A percentile compares a stretch with the other conserved stretches of the same genome.
Conservation (phyloP, 2,329 filamentous ascomycete genomes). For the Penicillium sp. region DNA sequence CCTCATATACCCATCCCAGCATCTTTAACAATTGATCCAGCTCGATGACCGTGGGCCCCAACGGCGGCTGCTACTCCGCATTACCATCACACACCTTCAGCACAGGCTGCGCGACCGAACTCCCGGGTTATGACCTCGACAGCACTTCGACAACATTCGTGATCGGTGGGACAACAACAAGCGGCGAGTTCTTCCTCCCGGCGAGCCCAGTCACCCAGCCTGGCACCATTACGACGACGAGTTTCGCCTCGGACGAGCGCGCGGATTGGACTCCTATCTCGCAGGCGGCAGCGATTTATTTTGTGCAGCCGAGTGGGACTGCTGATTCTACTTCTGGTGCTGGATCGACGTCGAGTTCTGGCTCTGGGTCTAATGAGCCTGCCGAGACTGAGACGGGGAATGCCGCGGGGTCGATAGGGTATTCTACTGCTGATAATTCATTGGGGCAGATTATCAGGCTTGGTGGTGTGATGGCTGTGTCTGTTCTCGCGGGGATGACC, state of each 20-base stretch:
- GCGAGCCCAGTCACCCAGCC: not conserved
- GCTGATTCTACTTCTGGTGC: too few relatives aligned
- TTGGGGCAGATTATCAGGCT: not conserved
- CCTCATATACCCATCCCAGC: not conserved
- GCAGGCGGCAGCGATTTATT: not conserved
- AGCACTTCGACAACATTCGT: not conserved
- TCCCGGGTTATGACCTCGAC: not conserved
- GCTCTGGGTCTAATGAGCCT: too few relatives aligned
- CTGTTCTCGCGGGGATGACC: not conserved
- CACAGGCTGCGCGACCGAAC: conserved; percentile 4
- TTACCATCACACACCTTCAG: conserved; percentile 4
- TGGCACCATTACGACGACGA: not conserved
- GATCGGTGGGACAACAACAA: not conserved
- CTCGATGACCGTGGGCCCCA: conserved; percentile 7
- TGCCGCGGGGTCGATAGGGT: too few relatives aligned
- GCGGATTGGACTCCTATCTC: not conserved
- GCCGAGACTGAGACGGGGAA: too few relatives aligned
- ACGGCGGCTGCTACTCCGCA: conserved; percentile 9
- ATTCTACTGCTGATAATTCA: too few relatives aligned
- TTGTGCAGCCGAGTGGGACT: not conserved
- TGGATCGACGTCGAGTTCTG: too few relatives aligned
- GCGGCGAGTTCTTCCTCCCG: not conserved
- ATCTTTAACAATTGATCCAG: not conserved
- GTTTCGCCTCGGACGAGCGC: not conserved
- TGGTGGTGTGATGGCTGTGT: not conserved